Conservation (phyloP, 345 rosid species). For the Noccaea bulbosa region DNA sequence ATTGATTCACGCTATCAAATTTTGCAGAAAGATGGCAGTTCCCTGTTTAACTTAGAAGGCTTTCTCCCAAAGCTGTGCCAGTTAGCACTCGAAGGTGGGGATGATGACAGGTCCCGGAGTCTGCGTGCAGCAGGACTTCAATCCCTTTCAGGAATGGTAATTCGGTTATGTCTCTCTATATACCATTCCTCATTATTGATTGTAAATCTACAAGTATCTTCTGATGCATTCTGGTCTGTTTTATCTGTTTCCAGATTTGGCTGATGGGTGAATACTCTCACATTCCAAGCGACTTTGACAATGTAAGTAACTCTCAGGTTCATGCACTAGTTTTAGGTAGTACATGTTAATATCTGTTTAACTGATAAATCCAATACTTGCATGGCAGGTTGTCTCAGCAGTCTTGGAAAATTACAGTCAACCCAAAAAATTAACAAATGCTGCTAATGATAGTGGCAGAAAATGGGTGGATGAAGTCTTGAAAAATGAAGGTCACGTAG, state of each 20-base stretch:
- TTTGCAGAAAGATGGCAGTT: constrained; percentile 86
- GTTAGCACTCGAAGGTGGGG: constrained; percentile 79
- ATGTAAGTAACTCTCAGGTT: constrained; percentile 40
- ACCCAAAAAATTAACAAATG: constrained; percentile 51
- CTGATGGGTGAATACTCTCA: constrained; percentile 70
- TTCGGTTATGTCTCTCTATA: constrained; percentile 11
- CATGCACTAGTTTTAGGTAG: constrained; percentile 5
- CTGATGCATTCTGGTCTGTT: constrained; percentile 39
- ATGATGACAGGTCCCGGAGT: constrained; percentile 61
- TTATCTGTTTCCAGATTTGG: constrained; percentile 52
- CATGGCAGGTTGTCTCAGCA: constrained; percentile 78
- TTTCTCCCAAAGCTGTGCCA: constrained; percentile 87
- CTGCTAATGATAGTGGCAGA: constrained; percentile 50
- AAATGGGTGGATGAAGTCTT: constrained; percentile 81
- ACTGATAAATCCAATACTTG: constrained; percentile 17
- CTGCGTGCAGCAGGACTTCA: constrained; percentile 79
- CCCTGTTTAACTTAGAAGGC: constrained; percentile 86
- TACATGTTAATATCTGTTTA: constrained; percentile 16
- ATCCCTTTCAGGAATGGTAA: constrained; percentile 94
- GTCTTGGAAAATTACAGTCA: constrained; percentile 83
- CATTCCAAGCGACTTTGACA: constrained; percentile 46
- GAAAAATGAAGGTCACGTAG: constrained; percentile 66
- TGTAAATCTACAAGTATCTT: constrained; percentile 16
- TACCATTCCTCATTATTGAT: constrained; percentile 8
- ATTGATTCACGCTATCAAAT: constrained; percentile 31